A percentile compares a stretch with the other conserved stretches of the same genome.
These are phyloP conservation scores for Yamagishiella unicocca DNA, from an alignment of 139 green algal species.

Conservation along the genomic window DNA sequence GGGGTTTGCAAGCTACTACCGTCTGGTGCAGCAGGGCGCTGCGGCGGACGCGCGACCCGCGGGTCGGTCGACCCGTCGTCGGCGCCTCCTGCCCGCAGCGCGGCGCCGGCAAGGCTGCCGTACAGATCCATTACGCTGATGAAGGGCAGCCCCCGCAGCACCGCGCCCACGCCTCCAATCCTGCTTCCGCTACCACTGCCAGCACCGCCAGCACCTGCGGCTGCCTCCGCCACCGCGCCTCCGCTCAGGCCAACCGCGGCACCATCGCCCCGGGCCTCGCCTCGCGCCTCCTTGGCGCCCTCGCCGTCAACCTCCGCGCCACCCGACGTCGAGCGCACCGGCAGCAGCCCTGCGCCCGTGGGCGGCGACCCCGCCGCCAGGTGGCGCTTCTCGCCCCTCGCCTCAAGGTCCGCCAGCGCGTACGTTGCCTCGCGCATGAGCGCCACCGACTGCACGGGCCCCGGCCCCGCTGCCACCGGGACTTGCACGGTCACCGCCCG, in stretches of 20 bases:
- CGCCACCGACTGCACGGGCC: background rate
- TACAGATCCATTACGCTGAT: conserved; percentile 22
- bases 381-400: background rate
- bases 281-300: too few species aligned
- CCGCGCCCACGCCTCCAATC: background rate
- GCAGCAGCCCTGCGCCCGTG: background rate
- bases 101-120: background rate
- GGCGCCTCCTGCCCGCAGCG: conserved; percentile 4
- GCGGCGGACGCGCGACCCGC: background rate
- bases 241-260: too few species aligned
- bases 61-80: too few species aligned
- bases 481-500: background rate
- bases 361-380: background rate
- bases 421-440: conserved; percentile 51
- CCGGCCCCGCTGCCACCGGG: conserved; percentile 27
- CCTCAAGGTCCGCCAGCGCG: conserved; percentile 49
- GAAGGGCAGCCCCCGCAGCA: background rate
- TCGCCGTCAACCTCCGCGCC: too few species aligned
- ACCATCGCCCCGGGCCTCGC: background rate
- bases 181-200: background rate
- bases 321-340: too few species aligned
- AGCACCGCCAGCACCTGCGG: background rate
- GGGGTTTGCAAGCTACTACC: too few species aligned
- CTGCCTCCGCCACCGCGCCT: background rate
- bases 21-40: background rate